These are phyloP conservation scores for Evernia prunastri DNA, from an alignment of 495 filamentous ascomycete genomes.

Conservation along the genomic window DNA sequence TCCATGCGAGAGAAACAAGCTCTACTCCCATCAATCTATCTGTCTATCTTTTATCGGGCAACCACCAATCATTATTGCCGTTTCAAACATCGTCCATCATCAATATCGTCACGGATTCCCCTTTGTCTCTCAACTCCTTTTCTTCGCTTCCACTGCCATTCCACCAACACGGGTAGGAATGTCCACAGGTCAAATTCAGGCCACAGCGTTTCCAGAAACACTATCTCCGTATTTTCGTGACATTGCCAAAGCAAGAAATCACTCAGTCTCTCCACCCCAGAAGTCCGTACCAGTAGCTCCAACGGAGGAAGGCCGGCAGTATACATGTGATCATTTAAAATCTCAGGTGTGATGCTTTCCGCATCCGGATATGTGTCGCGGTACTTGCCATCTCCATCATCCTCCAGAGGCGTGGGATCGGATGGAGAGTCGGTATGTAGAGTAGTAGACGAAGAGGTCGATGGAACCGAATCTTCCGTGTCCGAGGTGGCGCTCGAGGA, in stretches of 20 bases:
- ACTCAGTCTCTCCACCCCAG: slow-evolving; percentile 82
- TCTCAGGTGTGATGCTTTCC: slow-evolving; percentile 78
- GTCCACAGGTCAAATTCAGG: slow-evolving; percentile 94
- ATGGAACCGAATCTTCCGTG: slow-evolving; percentile 38
- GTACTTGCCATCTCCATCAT: slow-evolving; percentile 21
- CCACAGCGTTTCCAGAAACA: slow-evolving; percentile 89
- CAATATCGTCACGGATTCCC: neutral
- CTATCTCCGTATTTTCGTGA: slow-evolving; percentile 83
- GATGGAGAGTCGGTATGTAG: slow-evolving; percentile 40
- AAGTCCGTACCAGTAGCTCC: slow-evolving; percentile 83
- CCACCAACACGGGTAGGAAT: slow-evolving; percentile 83
- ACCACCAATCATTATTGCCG: no score
- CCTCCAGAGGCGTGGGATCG: slow-evolving; percentile 28
- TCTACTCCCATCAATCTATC: no score
- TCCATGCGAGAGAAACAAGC: neutral
- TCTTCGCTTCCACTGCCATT: slow-evolving; percentile 76
- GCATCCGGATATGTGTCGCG: slow-evolving; percentile 50
- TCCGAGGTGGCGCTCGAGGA: slow-evolving; percentile 25
- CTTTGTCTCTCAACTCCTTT: slow-evolving; percentile 38
- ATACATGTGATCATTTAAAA: slow-evolving; percentile 71
- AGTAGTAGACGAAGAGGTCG: slow-evolving; percentile 50
- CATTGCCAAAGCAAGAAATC: slow-evolving; percentile 99
- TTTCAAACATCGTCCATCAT: neutral
- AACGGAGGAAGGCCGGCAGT: slow-evolving; percentile 79
- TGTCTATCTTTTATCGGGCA: no score